Conservation (phyloP, 805 yeast species). For the Barnettozyma siamensis region DNA sequence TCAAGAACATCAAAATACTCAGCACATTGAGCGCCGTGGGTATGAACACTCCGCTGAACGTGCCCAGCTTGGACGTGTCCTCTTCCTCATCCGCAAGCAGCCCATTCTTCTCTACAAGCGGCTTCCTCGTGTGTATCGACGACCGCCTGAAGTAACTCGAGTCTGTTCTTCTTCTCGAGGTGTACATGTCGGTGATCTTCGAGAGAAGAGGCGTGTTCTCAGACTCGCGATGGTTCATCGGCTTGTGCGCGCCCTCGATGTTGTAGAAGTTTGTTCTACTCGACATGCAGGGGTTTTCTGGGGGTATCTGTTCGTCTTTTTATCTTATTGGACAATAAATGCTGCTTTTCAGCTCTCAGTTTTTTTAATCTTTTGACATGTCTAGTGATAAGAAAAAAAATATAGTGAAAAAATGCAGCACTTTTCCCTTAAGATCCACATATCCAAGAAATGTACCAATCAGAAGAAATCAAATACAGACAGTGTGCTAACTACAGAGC, state of each 20-base stretch:
- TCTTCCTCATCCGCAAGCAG: constrained; percentile 26
- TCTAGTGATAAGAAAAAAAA: not conserved
- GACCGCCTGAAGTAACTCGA: constrained; percentile 25
- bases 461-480: too few species aligned
- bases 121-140: constrained; percentile 2
- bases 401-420: not conserved
- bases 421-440: too few species aligned
- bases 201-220: constrained; percentile 24
- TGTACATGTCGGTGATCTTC: constrained; percentile 1
- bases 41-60: constrained; percentile 84
- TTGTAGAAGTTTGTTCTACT: constrained; percentile 25
- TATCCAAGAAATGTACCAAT: too few species aligned
- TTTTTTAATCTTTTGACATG: not conserved
- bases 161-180: constrained; percentile 5
- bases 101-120: not conserved
- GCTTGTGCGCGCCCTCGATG: constrained; percentile 30
- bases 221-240: constrained; percentile 15
- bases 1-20: constrained; percentile 88
- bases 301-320: too few species aligned
- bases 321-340: too few species aligned
- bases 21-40: constrained; percentile 92
- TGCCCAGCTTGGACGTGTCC: constrained; percentile 54
- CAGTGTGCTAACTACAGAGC: too few species aligned
- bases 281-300: constrained; percentile 1
- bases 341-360: too few species aligned